A percentile compares a stretch with the other conserved stretches of the same genome.
phyloP scores from a whole-genome alignment of 257 asterid species.

The Avicennia marina region DNA sequence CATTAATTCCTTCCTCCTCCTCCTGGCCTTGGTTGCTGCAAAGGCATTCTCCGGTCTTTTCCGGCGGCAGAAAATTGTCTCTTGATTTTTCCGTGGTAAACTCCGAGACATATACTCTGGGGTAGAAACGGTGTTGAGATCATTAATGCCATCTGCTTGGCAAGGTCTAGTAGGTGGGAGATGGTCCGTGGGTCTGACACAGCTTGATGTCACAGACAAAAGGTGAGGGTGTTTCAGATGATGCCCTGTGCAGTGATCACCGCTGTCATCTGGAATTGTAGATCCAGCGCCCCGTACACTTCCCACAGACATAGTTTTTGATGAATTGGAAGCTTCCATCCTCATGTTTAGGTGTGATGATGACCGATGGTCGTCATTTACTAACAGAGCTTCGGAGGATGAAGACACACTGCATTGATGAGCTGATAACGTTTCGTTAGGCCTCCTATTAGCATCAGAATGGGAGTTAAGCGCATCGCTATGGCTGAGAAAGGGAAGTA shows the following conservation, averaged over 20 bases:
- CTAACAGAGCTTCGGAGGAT: slow-evolving; percentile 5
- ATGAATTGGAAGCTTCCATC: neutral
- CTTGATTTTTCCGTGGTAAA: slow-evolving; percentile 3
- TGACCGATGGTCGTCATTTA: slow-evolving; percentile 10
- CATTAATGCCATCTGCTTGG: neutral
- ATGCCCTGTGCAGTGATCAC: neutral
- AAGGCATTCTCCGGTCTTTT: slow-evolving; percentile 1
- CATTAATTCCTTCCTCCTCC: slow-evolving; percentile 69
- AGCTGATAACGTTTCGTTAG: neutral
- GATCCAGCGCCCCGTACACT: neutral
- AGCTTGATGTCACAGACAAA: too few relatives aligned
- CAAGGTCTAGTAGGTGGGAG: neutral
- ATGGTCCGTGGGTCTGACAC: too few relatives aligned
- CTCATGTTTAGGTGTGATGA: slow-evolving; percentile 8
- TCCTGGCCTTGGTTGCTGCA: slow-evolving; percentile 54
- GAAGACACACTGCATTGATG: slow-evolving; percentile 11
- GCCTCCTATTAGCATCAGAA: slow-evolving; percentile 8
- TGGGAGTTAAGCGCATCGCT: neutral
- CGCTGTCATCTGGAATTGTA: neutral
- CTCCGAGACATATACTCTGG: neutral
- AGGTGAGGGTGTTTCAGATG: neutral
- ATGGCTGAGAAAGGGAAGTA: slow-evolving; percentile 25
- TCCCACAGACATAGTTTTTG: neutral
- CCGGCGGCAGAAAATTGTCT: neutral
- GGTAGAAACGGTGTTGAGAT: slow-evolving; percentile 4